These are phyloP conservation scores for Cucurbita argyrosperma DNA, from an alignment of 306 rosid genomes.

Conservation along the genomic window DNA sequence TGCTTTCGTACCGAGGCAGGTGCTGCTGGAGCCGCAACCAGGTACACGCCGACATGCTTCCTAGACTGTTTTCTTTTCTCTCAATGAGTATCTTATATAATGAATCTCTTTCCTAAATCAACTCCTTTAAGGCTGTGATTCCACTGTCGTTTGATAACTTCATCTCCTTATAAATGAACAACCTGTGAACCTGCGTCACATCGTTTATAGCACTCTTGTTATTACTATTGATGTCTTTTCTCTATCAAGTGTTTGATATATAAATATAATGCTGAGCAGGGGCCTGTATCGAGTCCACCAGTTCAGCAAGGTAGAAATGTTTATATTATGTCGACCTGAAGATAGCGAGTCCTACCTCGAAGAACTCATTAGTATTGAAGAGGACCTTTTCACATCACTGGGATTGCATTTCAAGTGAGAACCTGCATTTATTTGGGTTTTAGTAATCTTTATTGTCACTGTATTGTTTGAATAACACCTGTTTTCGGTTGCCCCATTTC, in stretches of 20 bases:
- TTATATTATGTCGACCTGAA: slow-evolving; percentile 68
- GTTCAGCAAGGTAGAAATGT: slow-evolving; percentile 96
- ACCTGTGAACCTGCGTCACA: neutral
- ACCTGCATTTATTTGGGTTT: neutral
- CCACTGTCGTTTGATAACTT: neutral
- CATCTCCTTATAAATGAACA: neutral
- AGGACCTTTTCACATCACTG: slow-evolving; percentile 58
- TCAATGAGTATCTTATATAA: neutral
- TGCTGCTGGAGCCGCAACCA: slow-evolving; percentile 86
- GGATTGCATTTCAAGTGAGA: slow-evolving; percentile 79
- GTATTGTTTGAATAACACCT: neutral
- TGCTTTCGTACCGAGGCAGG: slow-evolving; percentile 98
- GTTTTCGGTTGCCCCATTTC: neutral
- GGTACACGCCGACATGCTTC: slow-evolving; percentile 21
- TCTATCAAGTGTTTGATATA: neutral
- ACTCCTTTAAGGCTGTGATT: neutral
- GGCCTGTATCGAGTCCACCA: slow-evolving; percentile 98
- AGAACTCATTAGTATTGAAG: slow-evolving; percentile 81
- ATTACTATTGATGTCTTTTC: neutral
- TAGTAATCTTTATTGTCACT: neutral
- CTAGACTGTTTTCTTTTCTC: neutral
- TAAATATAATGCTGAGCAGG: slow-evolving; percentile 29
- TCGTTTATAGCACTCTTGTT: neutral
- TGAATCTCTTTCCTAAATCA: neutral
- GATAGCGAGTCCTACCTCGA: slow-evolving; percentile 73